phyloP scores from a whole-genome alignment of 2,329 filamentous ascomycete species.

The Atkinsonella hypoxylon region DNA sequence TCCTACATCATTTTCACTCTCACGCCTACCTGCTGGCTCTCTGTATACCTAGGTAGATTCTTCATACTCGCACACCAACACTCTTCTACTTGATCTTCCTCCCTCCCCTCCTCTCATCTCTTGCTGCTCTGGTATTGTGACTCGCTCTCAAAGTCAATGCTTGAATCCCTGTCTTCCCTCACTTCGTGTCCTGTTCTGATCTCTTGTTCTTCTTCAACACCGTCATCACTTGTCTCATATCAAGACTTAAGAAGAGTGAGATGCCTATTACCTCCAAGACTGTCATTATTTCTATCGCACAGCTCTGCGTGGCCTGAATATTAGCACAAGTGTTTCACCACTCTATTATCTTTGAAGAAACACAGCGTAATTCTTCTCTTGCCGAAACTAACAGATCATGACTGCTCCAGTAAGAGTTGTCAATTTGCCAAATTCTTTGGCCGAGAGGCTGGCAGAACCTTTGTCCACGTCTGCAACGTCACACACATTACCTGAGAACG shows the following conservation, averaged over 20 bases:
- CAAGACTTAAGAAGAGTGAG: no score
- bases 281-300: constrained; percentile 92
- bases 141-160: background rate
- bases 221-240: constrained; percentile 7
- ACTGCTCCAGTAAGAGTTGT: constrained; percentile 25
- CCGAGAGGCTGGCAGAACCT: constrained; percentile 49
- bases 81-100: background rate
- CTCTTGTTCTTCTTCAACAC: no score
- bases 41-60: background rate
- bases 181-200: background rate
- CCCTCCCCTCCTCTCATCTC: background rate
- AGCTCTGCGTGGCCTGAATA: constrained; percentile 72
- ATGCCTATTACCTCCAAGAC: constrained; percentile 81
- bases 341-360: constrained; percentile 52
- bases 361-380: background rate
- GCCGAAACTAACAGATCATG: constrained; percentile 22
- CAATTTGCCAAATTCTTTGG: constrained; percentile 58
- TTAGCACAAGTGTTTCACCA: constrained; percentile 67
- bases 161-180: background rate
- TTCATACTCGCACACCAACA: background rate
- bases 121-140: background rate
- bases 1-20: background rate
- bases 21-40: background rate
- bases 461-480: constrained; percentile 23
- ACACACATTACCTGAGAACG: constrained; percentile 27